Evolutionary conservation across 768 basidiomycete species (phyloP).

Genomic region (Inosperma sp.): DNA sequence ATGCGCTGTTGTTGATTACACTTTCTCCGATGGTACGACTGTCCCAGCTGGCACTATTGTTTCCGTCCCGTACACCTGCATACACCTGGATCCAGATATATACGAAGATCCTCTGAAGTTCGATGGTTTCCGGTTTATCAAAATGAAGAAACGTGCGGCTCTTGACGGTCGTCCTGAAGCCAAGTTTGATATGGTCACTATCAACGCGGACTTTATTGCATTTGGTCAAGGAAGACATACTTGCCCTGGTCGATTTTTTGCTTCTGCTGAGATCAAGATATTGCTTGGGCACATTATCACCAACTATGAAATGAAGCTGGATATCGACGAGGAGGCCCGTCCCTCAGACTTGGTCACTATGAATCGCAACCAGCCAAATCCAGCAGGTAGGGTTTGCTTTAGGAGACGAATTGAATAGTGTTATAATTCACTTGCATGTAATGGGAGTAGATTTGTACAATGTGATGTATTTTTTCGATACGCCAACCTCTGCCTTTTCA

Average conservation of each 20-base stretch:
- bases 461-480: too few species aligned
- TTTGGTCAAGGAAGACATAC: slow-evolving; percentile 37
- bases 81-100: slow-evolving; percentile 26
- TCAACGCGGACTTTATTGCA: slow-evolving; percentile 26
- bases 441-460: too few species aligned
- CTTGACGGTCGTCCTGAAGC: slow-evolving; percentile 9
- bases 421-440: too few species aligned
- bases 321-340: background rate
- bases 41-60: slow-evolving; percentile 33
- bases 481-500: too few species aligned
- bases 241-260: slow-evolving; percentile 43
- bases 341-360: background rate
- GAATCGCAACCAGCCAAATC: background rate
- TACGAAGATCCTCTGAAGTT: slow-evolving; percentile 36
- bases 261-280: slow-evolving; percentile 19
- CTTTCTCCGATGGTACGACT: slow-evolving; percentile 32
- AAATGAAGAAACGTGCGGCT: slow-evolving; percentile 9
- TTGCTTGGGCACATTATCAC: slow-evolving; percentile 3
- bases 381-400: background rate
- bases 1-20: slow-evolving; percentile 4
- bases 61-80: slow-evolving; percentile 22
- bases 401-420: background rate
- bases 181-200: slow-evolving; percentile 25
- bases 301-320: slow-evolving; percentile 6
- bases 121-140: slow-evolving; percentile 24